Evolutionary conservation across 1,284 basidiomycete species (phyloP), one percentile per base, ranked within the genome.

Genomic region (Puccinia polysora): DNA sequence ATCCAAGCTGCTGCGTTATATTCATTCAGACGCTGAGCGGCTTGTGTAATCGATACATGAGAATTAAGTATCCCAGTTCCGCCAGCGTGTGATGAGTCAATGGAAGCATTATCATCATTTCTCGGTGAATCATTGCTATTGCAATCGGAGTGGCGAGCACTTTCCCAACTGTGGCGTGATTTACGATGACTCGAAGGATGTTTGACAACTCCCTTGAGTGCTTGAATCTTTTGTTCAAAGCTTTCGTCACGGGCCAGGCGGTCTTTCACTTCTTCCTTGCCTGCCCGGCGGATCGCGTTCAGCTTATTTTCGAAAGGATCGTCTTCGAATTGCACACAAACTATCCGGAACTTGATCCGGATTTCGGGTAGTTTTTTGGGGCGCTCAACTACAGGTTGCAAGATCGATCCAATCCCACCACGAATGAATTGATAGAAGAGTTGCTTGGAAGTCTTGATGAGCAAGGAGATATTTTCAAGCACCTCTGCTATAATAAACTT

Each of bases 1-100:
- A 84, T 84, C 94, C 93, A 97, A 74, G 87, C 86, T 5, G 87
- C 82, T n/a, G 88, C 84, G 77, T 95, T 88, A 55, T 88, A 86
- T 75, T 85, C 83, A 75, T 88, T 82, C 12, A 97, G 83, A 28
- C 89, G 85, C 72, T 82, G 81, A n/a, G 86, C 84, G 7, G 94
- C 94, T 65, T 92, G 89, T 52, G 84, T 81, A 45, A 88, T 82
- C 4, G 87, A 82, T 18, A 91, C 84, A 25, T 58, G 69, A 55
- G 59, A 20, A 32, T 32, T 38, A n/a, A 38, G 38, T 32, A 23
- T 30, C 75, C 74, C 50, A 53, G 85, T 85, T 56, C 56, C 60
- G 25, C 63, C 56, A 10, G 47, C 28, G 30, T 70, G 65, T 10
- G 71, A 65, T 15, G 56, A 59, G 28, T 63, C 55, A 40, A 73